Evolutionary conservation across 768 basidiomycete genomes (phyloP), one percentile per base, ranked within the genome.

Genomic region (Coprinopsis cinerea): DNA sequence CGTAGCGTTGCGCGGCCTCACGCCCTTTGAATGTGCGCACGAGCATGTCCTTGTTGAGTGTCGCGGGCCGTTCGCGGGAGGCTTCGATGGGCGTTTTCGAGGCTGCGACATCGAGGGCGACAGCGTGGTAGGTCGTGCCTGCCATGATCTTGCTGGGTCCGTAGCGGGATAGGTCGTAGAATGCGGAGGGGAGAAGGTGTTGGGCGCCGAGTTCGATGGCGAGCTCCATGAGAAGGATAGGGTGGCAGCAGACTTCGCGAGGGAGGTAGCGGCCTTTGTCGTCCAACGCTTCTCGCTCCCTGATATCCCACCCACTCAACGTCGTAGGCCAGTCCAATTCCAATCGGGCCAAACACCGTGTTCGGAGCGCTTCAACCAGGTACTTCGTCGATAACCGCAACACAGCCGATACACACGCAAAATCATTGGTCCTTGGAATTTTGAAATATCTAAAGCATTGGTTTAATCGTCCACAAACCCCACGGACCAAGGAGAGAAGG

Each of bases 301-400:
- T 75, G 17, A 55, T 58, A 59, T 90, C 87, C 87, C 87, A 90
- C 15, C 73, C 82, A 1, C 63, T 61, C 20, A 89, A 78, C 1
- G 82, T 80, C 3, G 74, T 59, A 0, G 87, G 87, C 81, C 84
- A 90, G 61, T 87, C 84, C 26, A 67, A 61, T 14, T 69, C 64
- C 15, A 90, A 74, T 10, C 80, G 81, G 2, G 65, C 62, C 20
- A 89, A 65, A 56, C 85, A 87, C 34, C 73, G 81, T 36, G 68
- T 57, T 0, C 82, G 80, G 25, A 88, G 78, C 49, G 79, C 76
- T 30, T 84, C 78, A 48, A 87, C 81, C 44, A 88, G 71, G 61
- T 90, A 90, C 64, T 90, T 90, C 25, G 78, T 77, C 1, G 86
- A 85, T 1, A 89, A 66, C 4, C 87, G 82, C 5, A 88, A 74